Base-by-base conservation (phyloP, 148 eudicot species). In the Chenopodium suecicum region DNA sequence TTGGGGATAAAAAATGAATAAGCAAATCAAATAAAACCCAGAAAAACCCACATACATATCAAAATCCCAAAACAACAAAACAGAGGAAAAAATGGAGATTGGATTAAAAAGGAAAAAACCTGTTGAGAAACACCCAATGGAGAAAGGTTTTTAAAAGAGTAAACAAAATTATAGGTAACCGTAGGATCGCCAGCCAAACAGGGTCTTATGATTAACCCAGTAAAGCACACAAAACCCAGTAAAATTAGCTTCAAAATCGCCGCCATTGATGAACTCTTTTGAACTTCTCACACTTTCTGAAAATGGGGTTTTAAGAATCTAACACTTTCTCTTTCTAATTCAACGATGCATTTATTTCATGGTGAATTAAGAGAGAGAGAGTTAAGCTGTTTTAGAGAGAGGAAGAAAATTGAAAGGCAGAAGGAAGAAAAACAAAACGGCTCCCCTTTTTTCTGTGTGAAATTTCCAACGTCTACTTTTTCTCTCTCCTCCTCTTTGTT, bases 101-200 rank as follows among this genome's bases (percentile, higher is more conserved):
- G 20, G 68, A 29, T 41, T 41, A 70, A 41, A 63, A 41, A 72
- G 31, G 56, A 9, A 0, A 0, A 64, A 63, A 86, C 88, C 88
- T 86, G 86, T 63, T 86, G 88, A 78, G 84, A 71, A 74, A 81
- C 70, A 75, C 86, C 88, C 62, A 86, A 80, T 73, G 88, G 88
- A 62, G 88, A 81, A 12, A 86, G 81, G 17, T 82, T 83, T 79
- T 86, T 83, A 70, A 83, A 86, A 78, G 86, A 73, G 82, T 81
- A 86, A 68, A 50, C 73, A 48, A 86, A 83, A 4, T 37, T 0
- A 41, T 77, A 83, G 46, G 78, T 6, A 27, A 65, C 85, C 77
- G 54, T 83, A 6, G 93, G 91, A 83, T 94, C 98, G 1, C 64
- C 91, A 23, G 85, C 84, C 2, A 86, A 92, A 80, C 92, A 87